phyloP scores from a whole-genome alignment of 768 basidiomycete genomes.

The Pulveroboletus sp. region DNA sequence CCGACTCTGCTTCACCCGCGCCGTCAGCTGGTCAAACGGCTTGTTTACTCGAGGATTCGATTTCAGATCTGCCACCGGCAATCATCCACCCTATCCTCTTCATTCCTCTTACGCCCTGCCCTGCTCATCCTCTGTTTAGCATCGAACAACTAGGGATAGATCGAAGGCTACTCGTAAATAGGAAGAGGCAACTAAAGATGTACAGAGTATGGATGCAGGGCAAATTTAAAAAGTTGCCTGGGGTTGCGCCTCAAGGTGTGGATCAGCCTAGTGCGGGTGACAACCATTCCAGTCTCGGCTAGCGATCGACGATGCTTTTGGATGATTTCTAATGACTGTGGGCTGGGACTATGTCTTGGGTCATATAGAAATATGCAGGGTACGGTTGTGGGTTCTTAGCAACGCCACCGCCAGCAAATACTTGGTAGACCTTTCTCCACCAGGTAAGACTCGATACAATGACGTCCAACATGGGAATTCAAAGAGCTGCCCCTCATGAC shows the following conservation, averaged over 20 bases:
- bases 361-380: no score
- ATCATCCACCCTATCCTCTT: slow-evolving; percentile 38
- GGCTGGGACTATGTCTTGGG: background rate
- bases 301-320: background rate
- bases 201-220: slow-evolving; percentile 95
- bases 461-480: background rate
- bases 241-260: background rate
- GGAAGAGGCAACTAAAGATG: slow-evolving; percentile 95
- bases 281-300: background rate
- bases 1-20: background rate
- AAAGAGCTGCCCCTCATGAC: background rate
- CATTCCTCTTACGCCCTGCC: slow-evolving; percentile 14
- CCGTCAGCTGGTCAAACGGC: background rate
- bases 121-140: slow-evolving; percentile 63
- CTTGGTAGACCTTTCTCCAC: background rate
- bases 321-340: background rate
- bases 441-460: background rate
- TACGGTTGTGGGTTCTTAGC: background rate
- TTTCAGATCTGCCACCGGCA: background rate
- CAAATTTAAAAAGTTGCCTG: slow-evolving; percentile 54
- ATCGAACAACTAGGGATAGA: slow-evolving; percentile 87
- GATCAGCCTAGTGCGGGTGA: background rate
- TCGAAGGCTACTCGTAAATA: slow-evolving; percentile 83
- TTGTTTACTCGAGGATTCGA: background rate
- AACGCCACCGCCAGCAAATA: background rate